phyloP scores from a whole-genome alignment of 2,329 filamentous ascomycete species.

The Paecilomyces fulvus region DNA sequence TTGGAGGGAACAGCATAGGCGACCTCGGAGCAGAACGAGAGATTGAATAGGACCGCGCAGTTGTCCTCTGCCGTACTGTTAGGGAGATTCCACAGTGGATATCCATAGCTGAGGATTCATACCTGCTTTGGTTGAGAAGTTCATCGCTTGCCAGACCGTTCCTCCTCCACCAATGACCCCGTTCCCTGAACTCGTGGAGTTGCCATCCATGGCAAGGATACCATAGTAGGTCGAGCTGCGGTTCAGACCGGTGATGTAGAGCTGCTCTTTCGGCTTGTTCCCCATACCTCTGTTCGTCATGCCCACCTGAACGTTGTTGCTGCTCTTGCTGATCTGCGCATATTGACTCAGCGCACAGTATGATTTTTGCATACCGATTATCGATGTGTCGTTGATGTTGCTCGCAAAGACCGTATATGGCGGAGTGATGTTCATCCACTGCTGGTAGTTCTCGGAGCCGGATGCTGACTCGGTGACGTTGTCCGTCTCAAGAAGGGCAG shows the following conservation, averaged over 20 bases:
- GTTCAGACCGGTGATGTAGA: conserved; percentile 71
- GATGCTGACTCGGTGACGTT: conserved; percentile 49
- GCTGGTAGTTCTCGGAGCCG: conserved; percentile 40
- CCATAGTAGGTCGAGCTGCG: conserved; percentile 62
- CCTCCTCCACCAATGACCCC: conserved; percentile 63
- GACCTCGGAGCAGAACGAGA: conserved; percentile 81
- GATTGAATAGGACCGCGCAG: conserved; percentile 76
- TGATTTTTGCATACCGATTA: conserved; percentile 67
- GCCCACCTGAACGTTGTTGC: conserved; percentile 48
- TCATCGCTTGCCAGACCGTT: conserved; percentile 60
- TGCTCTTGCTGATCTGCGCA: conserved; percentile 57
- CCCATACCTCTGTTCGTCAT: conserved; percentile 63
- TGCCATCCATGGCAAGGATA: conserved; percentile 58
- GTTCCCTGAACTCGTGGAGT: conserved; percentile 45
- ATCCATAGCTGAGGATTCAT: conserved; percentile 18
- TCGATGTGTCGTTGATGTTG: conserved; percentile 48
- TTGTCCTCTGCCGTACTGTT: conserved; percentile 53
- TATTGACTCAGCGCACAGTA: conserved; percentile 68
- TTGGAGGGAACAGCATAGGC: conserved; percentile 90
- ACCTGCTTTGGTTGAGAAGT: conserved; percentile 74
- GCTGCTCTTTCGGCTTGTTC: conserved; percentile 72
- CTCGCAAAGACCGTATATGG: conserved; percentile 73
- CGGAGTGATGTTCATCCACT: conserved; percentile 51
- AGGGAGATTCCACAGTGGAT: not conserved
- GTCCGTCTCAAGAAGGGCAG: conserved; percentile 69